phyloP scores from a whole-genome alignment of 805 yeast genomes.

The Kuraishia floccosa region DNA sequence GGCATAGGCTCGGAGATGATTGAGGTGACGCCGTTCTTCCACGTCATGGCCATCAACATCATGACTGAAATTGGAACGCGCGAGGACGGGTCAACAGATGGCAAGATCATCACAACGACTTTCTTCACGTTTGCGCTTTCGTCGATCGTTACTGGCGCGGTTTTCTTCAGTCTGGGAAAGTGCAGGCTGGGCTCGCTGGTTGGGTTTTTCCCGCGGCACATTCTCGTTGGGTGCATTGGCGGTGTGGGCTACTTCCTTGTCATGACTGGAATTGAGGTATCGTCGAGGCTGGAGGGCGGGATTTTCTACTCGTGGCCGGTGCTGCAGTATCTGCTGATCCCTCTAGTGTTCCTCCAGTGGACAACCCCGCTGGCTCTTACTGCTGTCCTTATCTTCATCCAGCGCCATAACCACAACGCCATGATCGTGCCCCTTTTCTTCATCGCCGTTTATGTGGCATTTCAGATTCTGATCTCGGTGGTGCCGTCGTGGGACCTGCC shows the following conservation, averaged over 20 bases:
- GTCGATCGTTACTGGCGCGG: slow-evolving; percentile 76
- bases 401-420: slow-evolving; percentile 48
- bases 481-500: slow-evolving; percentile 58
- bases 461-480: slow-evolving; percentile 56
- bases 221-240: slow-evolving; percentile 93
- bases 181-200: slow-evolving; percentile 76
- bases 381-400: slow-evolving; percentile 43
- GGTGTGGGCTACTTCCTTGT: slow-evolving; percentile 94
- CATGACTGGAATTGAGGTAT: slow-evolving; percentile 85
- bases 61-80: slow-evolving; percentile 39
- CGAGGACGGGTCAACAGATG: slow-evolving; percentile 20
- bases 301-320: slow-evolving; percentile 53
- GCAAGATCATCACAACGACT: slow-evolving; percentile 70
- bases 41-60: slow-evolving; percentile 79
- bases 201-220: slow-evolving; percentile 94
- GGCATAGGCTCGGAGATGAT: slow-evolving; percentile 99
- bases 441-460: slow-evolving; percentile 53
- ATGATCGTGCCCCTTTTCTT: slow-evolving; percentile 74
- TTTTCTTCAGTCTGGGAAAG: slow-evolving; percentile 69
- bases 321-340: slow-evolving; percentile 30
- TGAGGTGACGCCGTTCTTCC: slow-evolving; percentile 97
- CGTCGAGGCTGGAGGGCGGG: slow-evolving; percentile 71
- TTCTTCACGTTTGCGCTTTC: slow-evolving; percentile 77
- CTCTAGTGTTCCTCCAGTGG: slow-evolving; percentile 51
- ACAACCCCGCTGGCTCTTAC: slow-evolving; percentile 59